These are phyloP conservation scores for Nematocida sp. DNA, from an alignment of 371 early-diverging fungal species.

Conservation along the genomic window DNA sequence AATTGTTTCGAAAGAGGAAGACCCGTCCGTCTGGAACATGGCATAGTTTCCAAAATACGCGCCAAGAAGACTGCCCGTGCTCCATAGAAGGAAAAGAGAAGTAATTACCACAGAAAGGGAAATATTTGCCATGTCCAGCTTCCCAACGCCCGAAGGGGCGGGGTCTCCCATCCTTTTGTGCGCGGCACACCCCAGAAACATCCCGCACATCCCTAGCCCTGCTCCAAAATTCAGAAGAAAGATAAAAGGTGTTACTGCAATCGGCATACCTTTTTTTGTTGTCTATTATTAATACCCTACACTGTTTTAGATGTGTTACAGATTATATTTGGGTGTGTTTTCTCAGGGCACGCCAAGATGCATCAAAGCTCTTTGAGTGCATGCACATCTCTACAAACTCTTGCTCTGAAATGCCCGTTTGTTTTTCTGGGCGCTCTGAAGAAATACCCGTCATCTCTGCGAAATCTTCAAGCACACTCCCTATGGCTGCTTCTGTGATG, in stretches of 20 bases:
- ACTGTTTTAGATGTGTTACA: slow-evolving; percentile 44
- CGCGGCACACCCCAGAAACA: slow-evolving; percentile 21
- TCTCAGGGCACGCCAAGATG: slow-evolving; percentile 32
- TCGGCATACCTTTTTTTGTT: slow-evolving; percentile 10
- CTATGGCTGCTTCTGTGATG: background rate
- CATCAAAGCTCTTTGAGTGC: slow-evolving; percentile 3
- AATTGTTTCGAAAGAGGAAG: background rate
- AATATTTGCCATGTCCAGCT: slow-evolving; percentile 1
- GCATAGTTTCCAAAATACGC: slow-evolving; percentile 31
- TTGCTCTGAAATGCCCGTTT: background rate
- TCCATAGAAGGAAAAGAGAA: slow-evolving; percentile 42
- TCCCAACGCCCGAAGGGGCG: background rate
- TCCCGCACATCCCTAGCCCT: background rate
- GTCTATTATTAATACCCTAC: background rate
- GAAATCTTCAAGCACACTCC: background rate
- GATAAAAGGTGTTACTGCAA: slow-evolving; percentile 30
- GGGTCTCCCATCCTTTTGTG: slow-evolving; percentile 10
- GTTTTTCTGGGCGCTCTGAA: background rate
- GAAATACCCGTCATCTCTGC: slow-evolving; percentile 13
- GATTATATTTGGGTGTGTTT: slow-evolving; percentile 1
- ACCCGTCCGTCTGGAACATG: slow-evolving; percentile 5
- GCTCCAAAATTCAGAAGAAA: slow-evolving; percentile 27
- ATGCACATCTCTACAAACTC: slow-evolving; percentile 37
- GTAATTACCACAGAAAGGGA: slow-evolving; percentile 11
- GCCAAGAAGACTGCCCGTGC: slow-evolving; percentile 9